phyloP scores from a whole-genome alignment of 768 basidiomycete species.

The Amanita rubescens region DNA sequence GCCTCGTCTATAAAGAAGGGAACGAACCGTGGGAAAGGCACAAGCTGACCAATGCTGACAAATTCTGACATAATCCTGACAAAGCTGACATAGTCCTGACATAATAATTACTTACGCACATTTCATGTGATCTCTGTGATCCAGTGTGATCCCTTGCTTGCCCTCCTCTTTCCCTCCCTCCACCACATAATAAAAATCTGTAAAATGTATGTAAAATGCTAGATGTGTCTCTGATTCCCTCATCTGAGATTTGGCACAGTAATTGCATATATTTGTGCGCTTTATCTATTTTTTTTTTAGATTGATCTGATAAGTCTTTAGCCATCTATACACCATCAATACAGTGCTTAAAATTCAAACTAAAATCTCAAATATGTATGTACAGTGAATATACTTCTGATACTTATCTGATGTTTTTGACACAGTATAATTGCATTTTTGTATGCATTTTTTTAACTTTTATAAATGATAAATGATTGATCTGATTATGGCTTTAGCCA shows the following conservation, averaged over 20 bases:
- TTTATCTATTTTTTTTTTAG: slow-evolving; percentile 45
- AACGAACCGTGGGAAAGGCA: too few species aligned
- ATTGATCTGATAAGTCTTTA: slow-evolving; percentile 35
- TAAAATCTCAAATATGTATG: background rate
- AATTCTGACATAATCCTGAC: too few species aligned
- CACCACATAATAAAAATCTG: background rate
- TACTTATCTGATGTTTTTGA: background rate
- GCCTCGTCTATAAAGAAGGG: too few species aligned
- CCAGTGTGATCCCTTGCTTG: too few species aligned
- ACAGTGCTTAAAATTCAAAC: background rate
- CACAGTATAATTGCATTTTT: background rate
- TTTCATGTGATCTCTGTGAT: too few species aligned
- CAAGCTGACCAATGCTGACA: too few species aligned
- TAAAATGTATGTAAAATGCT: too few species aligned
- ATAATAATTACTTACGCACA: too few species aligned
- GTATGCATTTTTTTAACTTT: background rate
- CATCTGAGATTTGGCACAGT: too few species aligned
- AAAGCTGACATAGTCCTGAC: too few species aligned
- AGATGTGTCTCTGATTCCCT: too few species aligned
- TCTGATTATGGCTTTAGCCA: background rate
- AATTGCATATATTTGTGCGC: slow-evolving; percentile 36
- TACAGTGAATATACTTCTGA: background rate
- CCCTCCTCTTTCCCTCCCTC: background rate
- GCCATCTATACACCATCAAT: background rate
- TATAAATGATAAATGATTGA: background rate